Percentiles rank a stretch among this genome's conserved stretches.
phyloP scores from a whole-genome alignment of 2,329 filamentous ascomycete species.

The Hypoxylon sp. region DNA sequence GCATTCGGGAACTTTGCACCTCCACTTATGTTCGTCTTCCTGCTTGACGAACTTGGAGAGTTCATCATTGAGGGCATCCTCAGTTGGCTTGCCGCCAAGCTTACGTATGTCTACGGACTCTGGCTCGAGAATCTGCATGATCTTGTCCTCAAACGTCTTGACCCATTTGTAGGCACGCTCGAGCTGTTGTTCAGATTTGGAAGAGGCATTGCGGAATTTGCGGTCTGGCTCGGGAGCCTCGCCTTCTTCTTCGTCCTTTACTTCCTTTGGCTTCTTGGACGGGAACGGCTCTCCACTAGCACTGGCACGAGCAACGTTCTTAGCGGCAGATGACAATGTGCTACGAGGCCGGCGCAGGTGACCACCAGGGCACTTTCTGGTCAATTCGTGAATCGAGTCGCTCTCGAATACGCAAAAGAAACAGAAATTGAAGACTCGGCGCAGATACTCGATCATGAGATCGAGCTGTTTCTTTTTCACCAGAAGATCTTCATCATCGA shows the following conservation, averaged over 20 bases:
- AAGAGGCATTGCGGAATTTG: slow-evolving; percentile 77
- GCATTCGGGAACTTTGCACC: slow-evolving; percentile 96
- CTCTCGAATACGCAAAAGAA: slow-evolving; percentile 99
- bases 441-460: slow-evolving; percentile 94
- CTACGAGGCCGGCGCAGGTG: slow-evolving; percentile 92
- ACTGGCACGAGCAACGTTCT: slow-evolving; percentile 87
- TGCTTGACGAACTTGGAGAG: slow-evolving; percentile 91
- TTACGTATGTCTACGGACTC: slow-evolving; percentile 90
- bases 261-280: slow-evolving; percentile 79
- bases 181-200: slow-evolving; percentile 90
- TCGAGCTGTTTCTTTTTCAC: slow-evolving; percentile 98
- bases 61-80: slow-evolving; percentile 90
- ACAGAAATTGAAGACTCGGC: slow-evolving; percentile 97
- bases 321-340: slow-evolving; percentile 85
- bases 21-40: slow-evolving; percentile 96
- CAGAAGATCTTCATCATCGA: slow-evolving; percentile 90
- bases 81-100: slow-evolving; percentile 87
- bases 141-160: slow-evolving; percentile 97
- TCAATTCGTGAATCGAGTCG: slow-evolving; percentile 95
- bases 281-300: slow-evolving; percentile 88
- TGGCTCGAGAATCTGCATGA: slow-evolving; percentile 92
- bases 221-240: slow-evolving; percentile 77
- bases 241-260: slow-evolving; percentile 73
- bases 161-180: slow-evolving; percentile 99
- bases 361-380: slow-evolving; percentile 96